Conservation (phyloP, 805 yeast species). For the Torulaspora franciscae region DNA sequence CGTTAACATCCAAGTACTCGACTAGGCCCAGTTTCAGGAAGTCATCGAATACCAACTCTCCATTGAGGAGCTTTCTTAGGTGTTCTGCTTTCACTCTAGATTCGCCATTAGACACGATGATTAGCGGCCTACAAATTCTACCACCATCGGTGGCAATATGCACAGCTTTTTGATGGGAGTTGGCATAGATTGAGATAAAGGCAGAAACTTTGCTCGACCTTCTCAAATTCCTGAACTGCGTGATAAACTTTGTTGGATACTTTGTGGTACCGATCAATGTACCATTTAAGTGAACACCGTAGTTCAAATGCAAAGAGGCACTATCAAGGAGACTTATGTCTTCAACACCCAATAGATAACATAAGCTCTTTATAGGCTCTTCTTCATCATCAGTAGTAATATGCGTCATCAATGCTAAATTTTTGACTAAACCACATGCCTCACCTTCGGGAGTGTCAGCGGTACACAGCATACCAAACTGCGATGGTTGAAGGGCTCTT, state of each 20-base stretch:
- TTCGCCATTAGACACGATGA: conserved; percentile 70
- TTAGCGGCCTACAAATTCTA: conserved; percentile 93
- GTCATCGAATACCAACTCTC: conserved; percentile 84
- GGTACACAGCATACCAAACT: conserved; percentile 97
- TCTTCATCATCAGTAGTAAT: conserved; percentile 98
- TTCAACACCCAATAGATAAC: conserved; percentile 85
- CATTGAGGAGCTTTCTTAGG: conserved; percentile 54
- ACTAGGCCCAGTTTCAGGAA: conserved; percentile 81
- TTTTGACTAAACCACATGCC: conserved; percentile 97
- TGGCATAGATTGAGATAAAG: conserved; percentile 85
- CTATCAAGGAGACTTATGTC: conserved; percentile 77
- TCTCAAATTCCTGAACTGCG: conserved; percentile 71
- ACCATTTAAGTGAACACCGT: conserved; percentile 89
- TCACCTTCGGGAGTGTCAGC: conserved; percentile 99
- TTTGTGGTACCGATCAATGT: conserved; percentile 87
- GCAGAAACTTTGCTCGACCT: conserved; percentile 82
- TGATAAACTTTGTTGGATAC: conserved; percentile 78
- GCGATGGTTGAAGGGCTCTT: conserved; percentile 97
- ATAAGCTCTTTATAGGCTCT: conserved; percentile 71
- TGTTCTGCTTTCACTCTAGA: conserved; percentile 72
- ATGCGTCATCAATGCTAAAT: conserved; percentile 96
- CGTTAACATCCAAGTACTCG: conserved; percentile 94
- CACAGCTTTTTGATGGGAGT: conserved; percentile 85
- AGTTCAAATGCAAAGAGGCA: conserved; percentile 73
- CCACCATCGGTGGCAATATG: conserved; percentile 99